Evolutionary conservation across 73 alveolate genomes (phyloP).

Genomic region (Durusdinium trenchii): DNA sequence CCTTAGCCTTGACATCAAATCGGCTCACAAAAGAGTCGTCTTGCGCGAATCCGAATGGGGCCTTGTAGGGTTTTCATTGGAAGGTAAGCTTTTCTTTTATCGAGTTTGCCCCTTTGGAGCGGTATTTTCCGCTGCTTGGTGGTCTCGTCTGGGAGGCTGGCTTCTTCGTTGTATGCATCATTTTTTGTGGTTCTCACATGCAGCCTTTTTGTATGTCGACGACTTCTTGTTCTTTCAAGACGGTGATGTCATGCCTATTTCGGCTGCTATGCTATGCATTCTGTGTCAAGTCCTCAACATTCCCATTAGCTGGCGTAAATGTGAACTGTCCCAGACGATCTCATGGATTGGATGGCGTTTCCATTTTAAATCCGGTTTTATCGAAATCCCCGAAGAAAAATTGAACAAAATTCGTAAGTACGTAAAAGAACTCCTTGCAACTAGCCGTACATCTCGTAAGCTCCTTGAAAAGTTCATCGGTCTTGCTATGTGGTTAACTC

Average conservation of each 20-base stretch:
- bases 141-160: neutral
- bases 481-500: neutral
- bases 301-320: neutral
- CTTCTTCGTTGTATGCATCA: neutral
- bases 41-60: neutral
- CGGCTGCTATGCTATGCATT: neutral
- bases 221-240: neutral
- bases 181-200: neutral
- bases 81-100: neutral
- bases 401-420: neutral
- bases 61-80: neutral
- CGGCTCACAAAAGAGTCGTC: neutral
- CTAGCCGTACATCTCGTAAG: neutral
- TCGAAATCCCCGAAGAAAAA: neutral
- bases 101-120: neutral
- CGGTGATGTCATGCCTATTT: neutral
- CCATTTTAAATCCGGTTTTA: neutral
- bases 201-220: neutral
- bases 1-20: neutral
- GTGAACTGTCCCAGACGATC: neutral
- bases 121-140: neutral
- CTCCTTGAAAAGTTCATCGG: neutral
- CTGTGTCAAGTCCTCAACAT: neutral
- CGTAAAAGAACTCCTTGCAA: neutral
- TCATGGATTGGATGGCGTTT: conserved; percentile 32